These are phyloP conservation scores for Rhodosporidiobolus odoratus DNA, from an alignment of 768 basidiomycete genomes.

Conservation along the genomic window DNA sequence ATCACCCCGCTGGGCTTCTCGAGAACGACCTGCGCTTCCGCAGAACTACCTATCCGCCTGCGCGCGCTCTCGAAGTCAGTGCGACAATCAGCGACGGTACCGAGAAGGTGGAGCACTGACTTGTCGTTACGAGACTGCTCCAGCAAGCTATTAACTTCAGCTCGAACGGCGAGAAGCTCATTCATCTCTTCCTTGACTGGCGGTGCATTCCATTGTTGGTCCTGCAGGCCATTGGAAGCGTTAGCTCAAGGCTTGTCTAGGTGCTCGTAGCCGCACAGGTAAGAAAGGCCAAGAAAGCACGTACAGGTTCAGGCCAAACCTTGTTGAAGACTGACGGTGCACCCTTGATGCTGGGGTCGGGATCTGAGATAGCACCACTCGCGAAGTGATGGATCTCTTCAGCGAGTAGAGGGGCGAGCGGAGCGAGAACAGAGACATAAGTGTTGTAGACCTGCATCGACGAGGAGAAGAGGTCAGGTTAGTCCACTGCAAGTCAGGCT, in stretches of 20 bases:
- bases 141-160: constrained; percentile 59
- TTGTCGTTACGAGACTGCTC: constrained; percentile 72
- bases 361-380: constrained; percentile 14
- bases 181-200: constrained; percentile 61
- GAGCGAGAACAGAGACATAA: constrained; percentile 59
- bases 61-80: not conserved
- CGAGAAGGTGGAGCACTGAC: constrained; percentile 47
- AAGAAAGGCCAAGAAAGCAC: constrained; percentile 39
- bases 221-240: constrained; percentile 47
- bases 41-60: constrained; percentile 67
- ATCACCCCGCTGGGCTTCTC: constrained; percentile 47
- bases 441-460: constrained; percentile 58
- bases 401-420: constrained; percentile 81
- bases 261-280: too few species aligned
- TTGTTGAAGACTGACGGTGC: constrained; percentile 63
- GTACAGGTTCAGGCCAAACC: constrained; percentile 62
- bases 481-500: not conserved
- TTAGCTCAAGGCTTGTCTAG: not conserved
- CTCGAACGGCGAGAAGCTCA: constrained; percentile 58
- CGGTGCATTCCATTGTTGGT: constrained; percentile 59
- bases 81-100: not conserved
- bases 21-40: constrained; percentile 70
- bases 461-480: not conserved
- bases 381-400: constrained; percentile 67
- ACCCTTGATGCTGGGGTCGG: constrained; percentile 35